phyloP scores from a whole-genome alignment of 2,329 filamentous ascomycete genomes.

The Aureobasidium pullulans region DNA sequence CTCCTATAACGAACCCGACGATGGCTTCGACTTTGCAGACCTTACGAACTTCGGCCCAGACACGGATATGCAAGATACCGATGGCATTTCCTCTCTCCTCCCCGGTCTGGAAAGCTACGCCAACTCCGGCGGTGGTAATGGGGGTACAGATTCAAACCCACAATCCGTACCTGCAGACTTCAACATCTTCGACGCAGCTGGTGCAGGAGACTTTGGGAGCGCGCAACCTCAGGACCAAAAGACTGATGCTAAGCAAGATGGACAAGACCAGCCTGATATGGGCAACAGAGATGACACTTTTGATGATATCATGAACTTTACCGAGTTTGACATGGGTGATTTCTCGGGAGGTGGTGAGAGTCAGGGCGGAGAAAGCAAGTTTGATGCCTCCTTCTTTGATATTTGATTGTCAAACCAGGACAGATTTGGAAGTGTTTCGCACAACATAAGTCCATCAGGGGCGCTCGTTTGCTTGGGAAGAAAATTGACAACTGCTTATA shows the following conservation, averaged over 20 bases:
- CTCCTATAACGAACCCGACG: neutral
- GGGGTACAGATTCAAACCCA: neutral
- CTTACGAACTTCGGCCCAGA: constrained; percentile 21
- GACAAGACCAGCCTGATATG: constrained; percentile 18
- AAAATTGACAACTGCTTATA: too few species aligned
- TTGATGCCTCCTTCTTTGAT: constrained; percentile 27
- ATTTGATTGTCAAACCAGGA: neutral
- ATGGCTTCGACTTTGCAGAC: constrained; percentile 15
- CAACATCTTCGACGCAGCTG: constrained; percentile 13
- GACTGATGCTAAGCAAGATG: neutral
- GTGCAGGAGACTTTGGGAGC: constrained; percentile 3
- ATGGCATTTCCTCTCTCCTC: constrained; percentile 30
- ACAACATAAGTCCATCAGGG: too few species aligned
- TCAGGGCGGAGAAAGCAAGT: constrained; percentile 20
- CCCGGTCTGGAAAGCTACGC: constrained; percentile 37
- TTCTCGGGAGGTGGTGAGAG: constrained; percentile 21
- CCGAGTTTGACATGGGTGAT: constrained; percentile 25
- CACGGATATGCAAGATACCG: constrained; percentile 21
- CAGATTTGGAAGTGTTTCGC: too few species aligned
- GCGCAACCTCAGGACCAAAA: neutral
- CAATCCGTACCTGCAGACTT: constrained; percentile 1
- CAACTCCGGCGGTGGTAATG: constrained; percentile 20
- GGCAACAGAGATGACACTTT: constrained; percentile 22
- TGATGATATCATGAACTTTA: constrained; percentile 30
- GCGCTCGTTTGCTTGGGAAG: too few species aligned